Conservation (phyloP, 495 filamentous ascomycete genomes). For the Daldinia decipiens region DNA sequence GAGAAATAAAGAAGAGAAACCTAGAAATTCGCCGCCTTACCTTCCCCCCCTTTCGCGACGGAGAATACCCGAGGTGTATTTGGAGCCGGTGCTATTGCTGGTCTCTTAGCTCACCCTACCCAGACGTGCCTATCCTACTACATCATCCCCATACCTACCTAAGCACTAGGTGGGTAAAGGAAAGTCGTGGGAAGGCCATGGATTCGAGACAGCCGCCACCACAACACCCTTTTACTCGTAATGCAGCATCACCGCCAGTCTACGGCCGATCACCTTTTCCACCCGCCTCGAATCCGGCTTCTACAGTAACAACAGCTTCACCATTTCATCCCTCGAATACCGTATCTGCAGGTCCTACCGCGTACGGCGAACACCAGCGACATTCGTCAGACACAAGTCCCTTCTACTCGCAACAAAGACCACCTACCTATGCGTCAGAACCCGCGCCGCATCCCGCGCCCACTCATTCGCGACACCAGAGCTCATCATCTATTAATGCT, state of each 20-base stretch:
- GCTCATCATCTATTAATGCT: slow-evolving; percentile 62
- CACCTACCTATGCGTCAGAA: slow-evolving; percentile 55
- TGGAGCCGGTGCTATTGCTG: slow-evolving; percentile 1
- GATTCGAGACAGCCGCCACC: slow-evolving; percentile 49
- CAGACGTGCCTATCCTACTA: slow-evolving; percentile 4
- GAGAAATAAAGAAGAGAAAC: slow-evolving; percentile 21
- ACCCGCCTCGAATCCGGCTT: slow-evolving; percentile 39
- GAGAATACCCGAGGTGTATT: slow-evolving; percentile 25
- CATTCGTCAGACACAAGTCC: slow-evolving; percentile 59
- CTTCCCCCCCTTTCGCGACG: slow-evolving; percentile 10
- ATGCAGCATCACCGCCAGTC: slow-evolving; percentile 46
- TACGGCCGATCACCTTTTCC: slow-evolving; percentile 52
- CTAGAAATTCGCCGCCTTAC: not conserved
- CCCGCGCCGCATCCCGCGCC: slow-evolving; percentile 56
- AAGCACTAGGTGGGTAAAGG: slow-evolving; percentile 37
- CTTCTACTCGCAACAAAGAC: slow-evolving; percentile 57
- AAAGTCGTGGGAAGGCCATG: slow-evolving; percentile 30
- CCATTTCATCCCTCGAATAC: slow-evolving; percentile 47
- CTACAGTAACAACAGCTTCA: slow-evolving; percentile 36
- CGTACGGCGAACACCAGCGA: slow-evolving; percentile 60
- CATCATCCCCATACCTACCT: slow-evolving; percentile 20
- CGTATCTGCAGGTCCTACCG: slow-evolving; percentile 39
- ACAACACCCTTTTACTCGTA: slow-evolving; percentile 51
- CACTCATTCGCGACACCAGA: slow-evolving; percentile 63
- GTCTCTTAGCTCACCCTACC: slow-evolving; percentile 22